Conservation (phyloP, 2,329 filamentous ascomycete genomes). For the Trichoderma polysporum region DNA sequence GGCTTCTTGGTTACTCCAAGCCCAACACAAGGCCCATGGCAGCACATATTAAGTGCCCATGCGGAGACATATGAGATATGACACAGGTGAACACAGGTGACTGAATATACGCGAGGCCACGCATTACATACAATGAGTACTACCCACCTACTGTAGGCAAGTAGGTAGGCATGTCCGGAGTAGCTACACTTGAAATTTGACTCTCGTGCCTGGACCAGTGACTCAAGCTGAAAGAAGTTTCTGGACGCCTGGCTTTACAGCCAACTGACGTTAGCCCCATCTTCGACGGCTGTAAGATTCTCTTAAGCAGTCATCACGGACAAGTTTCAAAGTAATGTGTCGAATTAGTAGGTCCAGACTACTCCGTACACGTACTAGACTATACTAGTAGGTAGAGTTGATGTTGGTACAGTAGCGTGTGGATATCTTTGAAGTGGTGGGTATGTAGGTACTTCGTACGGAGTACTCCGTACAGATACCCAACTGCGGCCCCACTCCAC, state of each 20-base stretch:
- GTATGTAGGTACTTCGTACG: neutral
- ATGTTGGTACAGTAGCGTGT: neutral
- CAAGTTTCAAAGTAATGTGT: neutral
- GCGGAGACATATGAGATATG: neutral
- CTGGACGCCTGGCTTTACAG: neutral
- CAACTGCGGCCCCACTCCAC: slow-evolving; percentile 7
- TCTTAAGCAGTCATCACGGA: neutral
- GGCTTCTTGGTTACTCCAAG: neutral
- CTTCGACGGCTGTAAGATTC: neutral
- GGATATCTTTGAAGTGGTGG: slow-evolving; percentile 3
- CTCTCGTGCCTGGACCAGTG: neutral
- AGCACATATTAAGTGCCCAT: neutral
- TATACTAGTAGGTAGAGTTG: no score
- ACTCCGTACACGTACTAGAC: neutral
- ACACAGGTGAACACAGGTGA: neutral
- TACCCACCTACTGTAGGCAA: no score
- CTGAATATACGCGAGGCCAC: neutral
- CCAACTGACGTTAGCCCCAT: neutral
- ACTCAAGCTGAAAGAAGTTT: neutral
- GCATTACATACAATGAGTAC: neutral
- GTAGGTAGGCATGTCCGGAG: no score
- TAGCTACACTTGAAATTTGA: neutral
- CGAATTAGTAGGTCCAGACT: no score
- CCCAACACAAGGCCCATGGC: neutral
- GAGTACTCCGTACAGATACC: neutral